Evolutionary conservation across 805 yeast species (phyloP), one percentile per base, ranked within the genome.

Genomic region (Sungouiella thailandica): DNA sequence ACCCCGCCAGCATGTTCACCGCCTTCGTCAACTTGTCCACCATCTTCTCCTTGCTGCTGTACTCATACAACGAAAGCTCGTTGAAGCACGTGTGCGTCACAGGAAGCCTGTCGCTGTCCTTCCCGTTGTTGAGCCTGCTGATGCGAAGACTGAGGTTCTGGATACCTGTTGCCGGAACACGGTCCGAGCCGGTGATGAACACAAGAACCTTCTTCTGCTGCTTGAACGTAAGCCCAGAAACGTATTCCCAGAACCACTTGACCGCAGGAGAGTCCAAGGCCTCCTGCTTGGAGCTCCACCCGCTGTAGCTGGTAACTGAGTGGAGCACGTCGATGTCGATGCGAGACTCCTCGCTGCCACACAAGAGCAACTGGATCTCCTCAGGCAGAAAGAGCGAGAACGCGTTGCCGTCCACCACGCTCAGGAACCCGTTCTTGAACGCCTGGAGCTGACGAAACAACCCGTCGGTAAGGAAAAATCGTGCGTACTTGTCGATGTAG

Each of bases 1-100:
- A 93, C 1, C 96, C 97, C 40, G 84, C 82, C 41, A 88, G 79
- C 52, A 83, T 94, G 28, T 70, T 61, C 13, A 90, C 72, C 0
- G 97, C 96, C 43, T 69, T 51, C n/a, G 62, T 52, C 37, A 90
- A 56, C 56, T 85, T 89, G 1, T 51, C 34, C 28, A 60, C 55
- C 34, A 93, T 60, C 41, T 74, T 76, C n/a, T 70, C 74, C 39
- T 65, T 62, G 5, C 73, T 52, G 10, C 58, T 45, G 55, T 90
- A 90, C 23, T 78, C 78, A 56, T 78, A 83, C 5, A 93, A 46
- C 35, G 90, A 82, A 16, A 90, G 54, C 62, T 90, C 96, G 53
- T 90, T 93, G 64, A 93, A 90, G 49, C 98, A 90, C 0, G 97
- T 93, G 53, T 90, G 97, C 0, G 97, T 87, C 11, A 82, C 63